Evolutionary conservation across 2,329 filamentous ascomycete species (phyloP).

Genomic region (Cadophora sp.): DNA sequence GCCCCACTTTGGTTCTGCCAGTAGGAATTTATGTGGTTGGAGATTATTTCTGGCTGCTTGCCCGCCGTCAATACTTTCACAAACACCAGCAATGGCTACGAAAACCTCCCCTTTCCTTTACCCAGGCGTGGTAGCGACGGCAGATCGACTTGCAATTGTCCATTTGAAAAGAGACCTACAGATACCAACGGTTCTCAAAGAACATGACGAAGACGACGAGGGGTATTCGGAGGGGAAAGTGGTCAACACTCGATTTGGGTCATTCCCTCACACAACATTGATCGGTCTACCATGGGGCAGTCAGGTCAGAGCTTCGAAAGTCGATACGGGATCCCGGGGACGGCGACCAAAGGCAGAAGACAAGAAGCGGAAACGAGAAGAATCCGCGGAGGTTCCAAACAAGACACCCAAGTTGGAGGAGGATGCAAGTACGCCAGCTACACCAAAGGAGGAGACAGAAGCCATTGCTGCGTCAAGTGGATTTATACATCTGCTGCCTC

Average conservation of each 20-base stretch:
- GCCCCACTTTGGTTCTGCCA: conserved; percentile 1
- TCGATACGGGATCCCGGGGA: conserved; percentile 90
- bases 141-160: conserved; percentile 78
- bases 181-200: conserved; percentile 74
- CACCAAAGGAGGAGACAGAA: conserved; percentile 52
- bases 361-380: conserved; percentile 50
- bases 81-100: conserved; percentile 35
- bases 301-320: conserved; percentile 86
- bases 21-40: conserved; percentile 4
- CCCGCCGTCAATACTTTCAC: not conserved
- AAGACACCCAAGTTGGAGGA: conserved; percentile 29
- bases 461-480: conserved; percentile 65
- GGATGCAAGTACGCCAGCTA: conserved; percentile 41
- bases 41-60: not conserved
- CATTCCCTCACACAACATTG: conserved; percentile 81
- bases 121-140: conserved; percentile 65
- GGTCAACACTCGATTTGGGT: conserved; percentile 93
- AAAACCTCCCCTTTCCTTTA: conserved; percentile 79
- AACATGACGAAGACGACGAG: conserved; percentile 66
- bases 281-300: conserved; percentile 87
- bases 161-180: conserved; percentile 89
- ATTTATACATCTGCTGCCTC: conserved; percentile 79
- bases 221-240: conserved; percentile 80
- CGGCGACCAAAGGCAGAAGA: conserved; percentile 71
- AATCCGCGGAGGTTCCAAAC: conserved; percentile 39